Conservation (phyloP, 225 moss, liverwort and hornwort genomes). For the Thuidium tamariscinum region DNA sequence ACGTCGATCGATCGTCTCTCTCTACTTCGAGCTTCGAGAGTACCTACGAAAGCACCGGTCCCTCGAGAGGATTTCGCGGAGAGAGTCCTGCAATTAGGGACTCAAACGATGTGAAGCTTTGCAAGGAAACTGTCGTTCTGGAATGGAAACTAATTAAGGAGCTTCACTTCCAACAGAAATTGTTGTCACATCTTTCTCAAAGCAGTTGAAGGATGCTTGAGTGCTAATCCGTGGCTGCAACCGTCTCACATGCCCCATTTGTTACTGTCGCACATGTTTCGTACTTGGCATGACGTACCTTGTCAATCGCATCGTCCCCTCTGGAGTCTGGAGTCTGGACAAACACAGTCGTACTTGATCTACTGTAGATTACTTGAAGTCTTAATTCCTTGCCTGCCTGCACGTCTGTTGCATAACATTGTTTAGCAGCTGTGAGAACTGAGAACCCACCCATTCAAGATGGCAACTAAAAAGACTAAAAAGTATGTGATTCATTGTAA, state of each 20-base stretch:
- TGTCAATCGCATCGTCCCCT: neutral
- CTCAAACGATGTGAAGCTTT: neutral
- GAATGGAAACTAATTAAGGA: neutral
- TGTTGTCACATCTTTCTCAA: neutral
- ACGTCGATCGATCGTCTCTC: no score
- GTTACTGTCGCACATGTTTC: constrained; percentile 5
- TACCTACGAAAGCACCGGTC: neutral
- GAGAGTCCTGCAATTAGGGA: neutral
- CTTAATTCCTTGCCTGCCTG: neutral
- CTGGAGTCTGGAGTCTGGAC: no score
- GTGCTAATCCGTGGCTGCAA: constrained; percentile 5
- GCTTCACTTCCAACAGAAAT: neutral
- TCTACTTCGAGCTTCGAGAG: neutral
- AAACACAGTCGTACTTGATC: neutral
- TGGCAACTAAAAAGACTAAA: neutral
- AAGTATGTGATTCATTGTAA: no score
- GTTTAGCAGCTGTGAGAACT: neutral
- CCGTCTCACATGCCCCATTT: constrained; percentile 16
- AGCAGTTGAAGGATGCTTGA: neutral
- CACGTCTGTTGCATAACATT: neutral
- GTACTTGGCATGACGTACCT: neutral
- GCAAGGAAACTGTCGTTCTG: neutral
- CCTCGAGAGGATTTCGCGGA: neutral
- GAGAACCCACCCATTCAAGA: neutral
- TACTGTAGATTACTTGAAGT: neutral